Percentiles rank a stretch among this genome's conserved stretches.
These are phyloP conservation scores for Pistacia atlantica DNA, from an alignment of 345 rosid genomes.

Conservation along the genomic window DNA sequence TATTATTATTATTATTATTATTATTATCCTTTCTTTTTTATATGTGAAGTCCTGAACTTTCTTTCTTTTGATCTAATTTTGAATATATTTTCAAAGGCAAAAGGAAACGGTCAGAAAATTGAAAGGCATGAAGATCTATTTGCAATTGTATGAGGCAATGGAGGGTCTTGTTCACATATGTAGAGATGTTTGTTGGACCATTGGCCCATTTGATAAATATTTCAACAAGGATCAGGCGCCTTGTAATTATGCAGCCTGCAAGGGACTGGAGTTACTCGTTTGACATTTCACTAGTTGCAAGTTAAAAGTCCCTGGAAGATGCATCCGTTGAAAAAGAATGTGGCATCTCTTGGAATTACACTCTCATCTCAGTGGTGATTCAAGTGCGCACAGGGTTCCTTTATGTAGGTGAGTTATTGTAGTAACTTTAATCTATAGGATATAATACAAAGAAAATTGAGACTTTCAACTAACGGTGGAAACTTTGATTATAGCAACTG, in stretches of 20 bases:
- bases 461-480: conserved; percentile 1
- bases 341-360: conserved; percentile 92
- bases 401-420: conserved; percentile 57
- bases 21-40: not conserved
- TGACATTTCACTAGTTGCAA: conserved; percentile 83
- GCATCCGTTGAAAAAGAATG: conserved; percentile 89
- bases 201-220: conserved; percentile 83
- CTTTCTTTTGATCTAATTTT: conserved; percentile 1
- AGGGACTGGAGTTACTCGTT: conserved; percentile 73
- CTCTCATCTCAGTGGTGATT: conserved; percentile 71
- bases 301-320: conserved; percentile 77
- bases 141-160: conserved; percentile 84
- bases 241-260: conserved; percentile 73
- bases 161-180: conserved; percentile 94
- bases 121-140: conserved; percentile 63
- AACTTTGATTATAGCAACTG: conserved; percentile 49
- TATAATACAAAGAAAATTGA: not conserved
- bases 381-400: conserved; percentile 71
- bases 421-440: not conserved
- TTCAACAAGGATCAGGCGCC: conserved; percentile 49
- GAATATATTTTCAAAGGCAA: conserved; percentile 36
- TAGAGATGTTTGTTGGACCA: conserved; percentile 84
- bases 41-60: too few species aligned
- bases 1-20: too few species aligned
- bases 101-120: conserved; percentile 54